Conservation (phyloP, 2,329 filamentous ascomycete species). For the Xylariaceae sp. region DNA sequence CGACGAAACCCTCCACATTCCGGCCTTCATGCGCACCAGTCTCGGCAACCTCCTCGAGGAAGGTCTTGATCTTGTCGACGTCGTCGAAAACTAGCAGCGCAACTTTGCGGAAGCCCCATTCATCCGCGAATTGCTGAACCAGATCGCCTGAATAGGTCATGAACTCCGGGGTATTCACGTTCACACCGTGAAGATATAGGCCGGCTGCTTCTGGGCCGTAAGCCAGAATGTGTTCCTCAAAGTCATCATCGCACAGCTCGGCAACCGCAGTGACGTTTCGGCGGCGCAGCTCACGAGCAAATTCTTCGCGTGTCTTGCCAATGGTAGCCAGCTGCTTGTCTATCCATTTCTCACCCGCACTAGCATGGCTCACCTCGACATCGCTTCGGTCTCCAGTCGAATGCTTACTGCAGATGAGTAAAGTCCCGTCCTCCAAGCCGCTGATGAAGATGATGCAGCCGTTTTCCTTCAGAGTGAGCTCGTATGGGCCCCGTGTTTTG, state of each 20-base stretch:
- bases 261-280: conserved; percentile 93
- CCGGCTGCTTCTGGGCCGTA: conserved; percentile 80
- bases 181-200: conserved; percentile 92
- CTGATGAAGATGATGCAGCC: conserved; percentile 99
- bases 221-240: conserved; percentile 93
- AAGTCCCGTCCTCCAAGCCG: conserved; percentile 78
- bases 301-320: conserved; percentile 71
- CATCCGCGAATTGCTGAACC: conserved; percentile 84
- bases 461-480: conserved; percentile 95
- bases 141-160: conserved; percentile 74
- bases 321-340: conserved; percentile 71
- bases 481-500: conserved; percentile 80
- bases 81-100: conserved; percentile 74
- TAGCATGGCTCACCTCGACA: conserved; percentile 70
- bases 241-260: conserved; percentile 91
- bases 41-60: conserved; percentile 79
- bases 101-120: conserved; percentile 91
- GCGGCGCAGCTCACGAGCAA: conserved; percentile 67
- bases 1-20: conserved; percentile 94
- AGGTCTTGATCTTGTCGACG: conserved; percentile 65
- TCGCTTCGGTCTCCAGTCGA: conserved; percentile 80
- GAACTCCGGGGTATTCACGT: conserved; percentile 90
- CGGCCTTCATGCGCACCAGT: conserved; percentile 85
- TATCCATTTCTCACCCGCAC: conserved; percentile 75
- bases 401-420: conserved; percentile 98